Evolutionary conservation across 2,329 filamentous ascomycete species (phyloP), one percentile per base, ranked within the genome.

Genomic region (Xylariales sp.): DNA sequence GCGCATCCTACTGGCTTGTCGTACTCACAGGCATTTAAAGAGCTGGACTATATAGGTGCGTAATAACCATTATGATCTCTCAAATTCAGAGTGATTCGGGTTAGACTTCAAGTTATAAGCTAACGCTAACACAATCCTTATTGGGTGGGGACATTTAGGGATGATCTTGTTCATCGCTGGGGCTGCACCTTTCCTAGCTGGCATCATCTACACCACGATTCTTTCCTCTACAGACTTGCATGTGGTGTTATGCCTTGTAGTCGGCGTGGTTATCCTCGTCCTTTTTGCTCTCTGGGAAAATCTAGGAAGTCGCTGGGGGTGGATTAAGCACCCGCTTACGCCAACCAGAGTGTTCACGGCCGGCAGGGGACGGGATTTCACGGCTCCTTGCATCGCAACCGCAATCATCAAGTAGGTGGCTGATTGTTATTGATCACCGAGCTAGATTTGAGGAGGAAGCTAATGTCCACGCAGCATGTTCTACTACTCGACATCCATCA

Each of bases 391-490:
- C 25, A 56, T 72, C 18, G 63, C 63, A 4, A n/a, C n/a, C n/a
- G n/a, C n/a, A n/a, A n/a, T n/a, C n/a, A n/a, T n/a, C n/a, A n/a
- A n/a, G n/a, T n/a, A n/a, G n/a, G n/a, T n/a, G n/a, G n/a, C n/a
- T n/a, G n/a, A n/a, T n/a, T n/a, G n/a, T n/a, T n/a, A n/a, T n/a
- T n/a, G n/a, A n/a, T n/a, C n/a, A n/a, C n/a, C n/a, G n/a, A n/a
- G n/a, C n/a, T n/a, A n/a, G n/a, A n/a, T n/a, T n/a, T n/a, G n/a
- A n/a, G n/a, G n/a, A n/a, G n/a, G n/a, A n/a, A n/a, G n/a, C n/a
- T n/a, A n/a, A n/a, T n/a, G n/a, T n/a, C n/a, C n/a, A n/a, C n/a
- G 72, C 15, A 72, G 66, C 40, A 74, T 73, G 69, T 72, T 72
- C 48, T 73, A 72, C 53, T 73, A 72, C 49, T 61, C 61, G 23